These are phyloP conservation scores for Rhizopus stolonifer DNA, from an alignment of 371 early-diverging fungal species.

Conservation along the genomic window DNA sequence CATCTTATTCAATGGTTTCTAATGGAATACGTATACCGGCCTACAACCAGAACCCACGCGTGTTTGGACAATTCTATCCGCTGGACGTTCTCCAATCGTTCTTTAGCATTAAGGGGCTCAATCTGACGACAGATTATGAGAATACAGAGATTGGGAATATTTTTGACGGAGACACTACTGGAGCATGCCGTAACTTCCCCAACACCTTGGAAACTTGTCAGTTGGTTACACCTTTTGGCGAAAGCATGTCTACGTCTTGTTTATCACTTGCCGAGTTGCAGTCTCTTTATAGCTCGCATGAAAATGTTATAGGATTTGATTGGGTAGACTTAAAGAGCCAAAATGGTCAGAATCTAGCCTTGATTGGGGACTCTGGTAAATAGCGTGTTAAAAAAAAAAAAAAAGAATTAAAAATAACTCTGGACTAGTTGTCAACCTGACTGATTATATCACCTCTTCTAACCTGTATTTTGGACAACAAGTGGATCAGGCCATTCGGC, in stretches of 20 bases:
- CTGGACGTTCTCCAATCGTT: slow-evolving; percentile 41
- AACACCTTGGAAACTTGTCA: slow-evolving; percentile 25
- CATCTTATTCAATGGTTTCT: slow-evolving; percentile 17
- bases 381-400: background rate
- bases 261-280: slow-evolving; percentile 35
- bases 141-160: slow-evolving; percentile 51
- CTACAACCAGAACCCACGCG: slow-evolving; percentile 41
- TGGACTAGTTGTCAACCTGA: slow-evolving; percentile 34
- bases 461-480: slow-evolving; percentile 14
- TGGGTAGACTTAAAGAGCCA: slow-evolving; percentile 42
- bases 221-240: slow-evolving; percentile 51
- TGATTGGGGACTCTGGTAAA: slow-evolving; percentile 54
- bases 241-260: slow-evolving; percentile 31
- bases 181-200: slow-evolving; percentile 34
- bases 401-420: background rate
- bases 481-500: slow-evolving; percentile 28
- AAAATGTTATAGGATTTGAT: slow-evolving; percentile 31
- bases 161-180: slow-evolving; percentile 43
- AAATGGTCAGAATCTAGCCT: slow-evolving; percentile 30
- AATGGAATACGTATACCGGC: slow-evolving; percentile 35
- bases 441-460: slow-evolving; percentile 19
- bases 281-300: slow-evolving; percentile 15
- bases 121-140: slow-evolving; percentile 48
- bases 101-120: slow-evolving; percentile 37
- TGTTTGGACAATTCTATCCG: slow-evolving; percentile 50